Base-by-base conservation (phyloP, 345 rosid species). In the Hevea brasiliensis region DNA sequence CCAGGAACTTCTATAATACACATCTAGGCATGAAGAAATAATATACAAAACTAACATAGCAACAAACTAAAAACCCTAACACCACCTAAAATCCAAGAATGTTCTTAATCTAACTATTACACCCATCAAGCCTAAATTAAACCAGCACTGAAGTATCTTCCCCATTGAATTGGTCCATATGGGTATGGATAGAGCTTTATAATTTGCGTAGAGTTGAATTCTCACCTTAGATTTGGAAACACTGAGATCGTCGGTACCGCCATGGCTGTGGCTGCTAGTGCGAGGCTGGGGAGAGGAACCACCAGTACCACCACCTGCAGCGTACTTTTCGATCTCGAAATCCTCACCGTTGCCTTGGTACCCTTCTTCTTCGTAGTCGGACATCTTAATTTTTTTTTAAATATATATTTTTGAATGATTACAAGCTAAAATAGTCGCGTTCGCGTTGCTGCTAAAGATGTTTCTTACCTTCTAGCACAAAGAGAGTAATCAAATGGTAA, bases 341-440 rank as follows among this genome's bases (percentile, higher is more conserved):
- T 62, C 48, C n/a, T 9, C 64, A 9, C 65, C 65, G 45, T 61
- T 61, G n/a, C 24, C 45, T 61, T 61, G 24, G 65, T 18, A 8
- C 4, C 55, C 55, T 3, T 6, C n/a, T 50, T 17, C 55, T 35
- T 61, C 65, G 65, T 35, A 37, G 45, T 61, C 65, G 8, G 45
- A 17, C 65, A 61, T 50, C n/a, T 50, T 3, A 50, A 14, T 50
- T 50, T 32, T 50, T 17, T 13, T 13, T 13, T 4, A 32, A 32
- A 32, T 32, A 32, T 2, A 32, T 32, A 32, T 32, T 32, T 32
- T 1, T 32, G 37, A 32, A 32, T 4, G 2, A 32, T 4, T 32
- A 32, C 37, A 32, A 32, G 37, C 37, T 32, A 4, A 32, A 32
- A 4, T 32, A 32, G 37, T 32, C 37, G 37, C 37, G 3, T 32